A percentile compares a stretch with the other conserved stretches of the same genome.
phyloP scores from a whole-genome alignment of 495 filamentous ascomycete genomes.

The Lophium mytilinum region DNA sequence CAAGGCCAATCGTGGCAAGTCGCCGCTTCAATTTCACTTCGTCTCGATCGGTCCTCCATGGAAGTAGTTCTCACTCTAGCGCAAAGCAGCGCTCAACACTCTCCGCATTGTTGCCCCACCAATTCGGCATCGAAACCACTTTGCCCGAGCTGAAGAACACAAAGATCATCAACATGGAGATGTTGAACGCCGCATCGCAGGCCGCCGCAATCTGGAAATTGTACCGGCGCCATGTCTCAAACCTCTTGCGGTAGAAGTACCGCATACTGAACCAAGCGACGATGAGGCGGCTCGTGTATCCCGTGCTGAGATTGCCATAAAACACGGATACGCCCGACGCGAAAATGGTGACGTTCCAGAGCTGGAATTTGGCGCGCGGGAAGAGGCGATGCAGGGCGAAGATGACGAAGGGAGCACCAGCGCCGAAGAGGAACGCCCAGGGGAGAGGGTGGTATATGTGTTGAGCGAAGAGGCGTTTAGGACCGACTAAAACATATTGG shows the following conservation, averaged over 20 bases:
- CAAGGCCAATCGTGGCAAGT: too few species aligned
- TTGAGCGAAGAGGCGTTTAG: constrained; percentile 44
- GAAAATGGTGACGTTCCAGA: constrained; percentile 53
- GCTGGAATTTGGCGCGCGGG: constrained; percentile 43
- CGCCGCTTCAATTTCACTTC: too few species aligned
- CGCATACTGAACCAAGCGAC: constrained; percentile 49
- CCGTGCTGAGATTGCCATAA: constrained; percentile 46
- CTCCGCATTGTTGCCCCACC: constrained; percentile 47
- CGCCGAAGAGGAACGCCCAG: constrained; percentile 50
- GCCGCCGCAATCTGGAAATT: constrained; percentile 50
- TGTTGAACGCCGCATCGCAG: constrained; percentile 51
- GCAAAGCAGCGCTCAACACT: constrained; percentile 23
- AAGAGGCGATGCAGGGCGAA: constrained; percentile 43
- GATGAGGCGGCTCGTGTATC: constrained; percentile 47
- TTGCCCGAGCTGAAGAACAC: constrained; percentile 47
- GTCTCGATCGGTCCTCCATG: too few species aligned
- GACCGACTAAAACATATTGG: constrained; percentile 50
- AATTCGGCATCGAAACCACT: constrained; percentile 46
- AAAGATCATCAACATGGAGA: constrained; percentile 50
- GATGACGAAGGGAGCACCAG: constrained; percentile 40
- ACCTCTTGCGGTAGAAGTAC: constrained; percentile 22
- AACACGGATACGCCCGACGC: constrained; percentile 38
- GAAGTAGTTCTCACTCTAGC: background rate
- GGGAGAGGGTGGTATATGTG: constrained; percentile 44
- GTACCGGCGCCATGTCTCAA: constrained; percentile 49